Evolutionary conservation across 257 asterid species (phyloP).

Genomic region (Linaria vulgaris): DNA sequence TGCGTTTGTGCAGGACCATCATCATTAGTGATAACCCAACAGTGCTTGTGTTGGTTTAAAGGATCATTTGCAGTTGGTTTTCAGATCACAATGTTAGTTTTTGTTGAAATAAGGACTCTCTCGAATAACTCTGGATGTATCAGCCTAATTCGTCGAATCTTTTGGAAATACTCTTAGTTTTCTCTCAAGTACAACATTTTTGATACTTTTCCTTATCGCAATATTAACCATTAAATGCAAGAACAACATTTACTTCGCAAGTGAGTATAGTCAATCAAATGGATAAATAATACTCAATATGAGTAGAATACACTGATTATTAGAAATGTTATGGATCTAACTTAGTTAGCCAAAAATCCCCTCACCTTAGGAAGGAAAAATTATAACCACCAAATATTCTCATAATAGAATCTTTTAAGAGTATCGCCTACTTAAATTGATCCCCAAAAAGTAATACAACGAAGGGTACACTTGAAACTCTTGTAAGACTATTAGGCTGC

Average conservation of each 20-base stretch:
- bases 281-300: not conserved
- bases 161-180: no score
- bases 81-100: not conserved
- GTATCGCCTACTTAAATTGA: conserved; percentile 1
- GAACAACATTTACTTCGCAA: no score
- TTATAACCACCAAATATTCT: conserved; percentile 1
- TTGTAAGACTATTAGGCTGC: conserved; percentile 26
- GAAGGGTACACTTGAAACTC: not conserved
- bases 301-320: not conserved
- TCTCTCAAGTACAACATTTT: no score
- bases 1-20: conserved; percentile 83
- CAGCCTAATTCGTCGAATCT: not conserved
- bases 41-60: not conserved
- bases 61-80: conserved; percentile 5
- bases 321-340: not conserved
- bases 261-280: no score
- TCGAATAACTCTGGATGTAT: not conserved
- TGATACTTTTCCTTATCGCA: no score
- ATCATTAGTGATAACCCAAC: conserved; percentile 48
- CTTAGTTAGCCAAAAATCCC: conserved; percentile 18
- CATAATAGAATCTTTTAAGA: not conserved
- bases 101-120: conserved; percentile 9
- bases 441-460: conserved; percentile 5
- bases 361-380: conserved; percentile 22
- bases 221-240: no score